Base-by-base conservation (phyloP, 306 rosid genomes). In the Citrullus mucosospermus region DNA sequence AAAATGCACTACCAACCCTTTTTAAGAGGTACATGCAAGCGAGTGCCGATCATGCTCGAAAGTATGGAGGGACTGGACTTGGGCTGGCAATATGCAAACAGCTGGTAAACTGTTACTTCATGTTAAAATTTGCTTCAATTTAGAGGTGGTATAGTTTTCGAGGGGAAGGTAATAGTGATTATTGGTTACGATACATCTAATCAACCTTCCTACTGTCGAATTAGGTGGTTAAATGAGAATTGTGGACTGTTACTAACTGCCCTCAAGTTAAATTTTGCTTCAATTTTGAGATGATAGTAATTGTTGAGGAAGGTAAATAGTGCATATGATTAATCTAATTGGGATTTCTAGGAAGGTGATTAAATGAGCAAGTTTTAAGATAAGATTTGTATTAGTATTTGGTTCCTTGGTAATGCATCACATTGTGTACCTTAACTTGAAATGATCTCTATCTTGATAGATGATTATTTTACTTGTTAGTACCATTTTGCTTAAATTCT, bases 31-130 rank as follows among this genome's bases (percentile, higher is more conserved):
- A 96, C 88, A 96, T 96, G 99, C 99, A 96, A 92, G 99, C 88
- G n/a, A 88, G 98, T 71, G 94, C 98, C 8, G 98, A 96, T 78
- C 99, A 96, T 67, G 98, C 99, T 79, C 81, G 97, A 78, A 96
- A 96, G 78, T 92, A 96, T 78, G 99, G 99, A 13, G 99, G 99
- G 76, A 96, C 99, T 1, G 97, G 99, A 70, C 83, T 96, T 50
- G 99, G 99, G 53, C 82, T 96, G 48, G 99, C 98, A 85, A 92
- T 96, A 84, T 96, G 99, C 89, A 96, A 96, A 83, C 99, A 96
- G 75, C 83, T 96, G 96, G 99, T 96, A 91, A 83, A 74, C 10
- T 17, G 22, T 50, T 59, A 6, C 81, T 80, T 22, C 57, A 61
- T 15, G 32, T 44, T 16, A 13, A 61, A 46, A 16, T 22, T 28